Base-by-base conservation (phyloP, 1,284 basidiomycete species). In the Cerrena zonata region DNA sequence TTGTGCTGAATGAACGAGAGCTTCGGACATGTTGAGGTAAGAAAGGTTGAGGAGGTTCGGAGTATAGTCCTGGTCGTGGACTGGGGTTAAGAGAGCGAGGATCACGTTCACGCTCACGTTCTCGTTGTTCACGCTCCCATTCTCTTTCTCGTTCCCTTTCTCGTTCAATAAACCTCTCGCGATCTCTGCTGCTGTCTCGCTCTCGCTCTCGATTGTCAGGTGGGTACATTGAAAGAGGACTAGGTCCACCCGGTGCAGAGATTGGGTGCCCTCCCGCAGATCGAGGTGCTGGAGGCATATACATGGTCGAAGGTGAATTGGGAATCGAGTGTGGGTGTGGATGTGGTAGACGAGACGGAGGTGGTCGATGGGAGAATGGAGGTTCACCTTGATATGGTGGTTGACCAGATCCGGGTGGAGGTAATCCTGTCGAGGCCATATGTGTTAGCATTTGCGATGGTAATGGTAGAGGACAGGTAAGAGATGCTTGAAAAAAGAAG, bases 1-100 rank as follows among this genome's bases (percentile, higher is more conserved):
- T 2, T 51, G 47, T 4, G 49, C 46, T 26, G 18, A 10, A 27
- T 22, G 24, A 47, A 26, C 22, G 45, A 34, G 45, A 15, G 25
- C 5, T 15, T 18, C 18, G 22, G 53, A 51, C 49, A 57, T 56
- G 5, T 50, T 12, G 51, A n/a, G 52, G 55, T 51, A 53, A 54
- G 36, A 59, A 48, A 21, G 59, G 53, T 18, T 59, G 56, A 11
- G 54, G 56, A 12, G 57, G 58, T 21, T 55, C 52, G 15, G 46
- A 22, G 24, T 48, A 47, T 34, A 51, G 47, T 37, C 50, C 19
- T 18, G 18, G 30, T 34, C 36, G 45, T 5, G 45, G 25, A 36
- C 30, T 44, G 24, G 25, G 42, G 24, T n/a, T 26, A 5, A 44
- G 22, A 27, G 42, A 15, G 5, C 11, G 24, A 11, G 12, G 42